Conservation (phyloP, 1,284 basidiomycete species). For the Apiotrichum mycotoxinovorans region DNA sequence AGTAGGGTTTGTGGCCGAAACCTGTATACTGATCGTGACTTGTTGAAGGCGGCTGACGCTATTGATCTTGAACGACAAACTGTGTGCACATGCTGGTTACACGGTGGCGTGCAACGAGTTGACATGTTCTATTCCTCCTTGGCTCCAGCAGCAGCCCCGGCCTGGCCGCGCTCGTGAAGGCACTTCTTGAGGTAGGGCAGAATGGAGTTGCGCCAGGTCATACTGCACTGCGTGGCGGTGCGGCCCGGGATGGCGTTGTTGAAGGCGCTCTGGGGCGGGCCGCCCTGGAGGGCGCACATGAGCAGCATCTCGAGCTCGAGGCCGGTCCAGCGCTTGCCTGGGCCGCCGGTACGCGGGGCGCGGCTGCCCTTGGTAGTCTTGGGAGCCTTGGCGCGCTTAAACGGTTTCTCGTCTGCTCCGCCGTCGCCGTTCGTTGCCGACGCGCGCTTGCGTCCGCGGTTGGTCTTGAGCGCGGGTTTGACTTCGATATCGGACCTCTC, state of each 20-base stretch:
- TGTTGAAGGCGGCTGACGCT: no score
- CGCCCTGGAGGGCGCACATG: not conserved
- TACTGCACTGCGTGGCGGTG: slow-evolving; percentile 7
- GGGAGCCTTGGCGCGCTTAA: no score
- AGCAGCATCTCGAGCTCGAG: not conserved
- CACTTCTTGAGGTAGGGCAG: not conserved
- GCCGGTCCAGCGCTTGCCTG: not conserved
- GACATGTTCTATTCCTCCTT: no score
- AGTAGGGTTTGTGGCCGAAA: no score
- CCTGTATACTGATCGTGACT: no score
- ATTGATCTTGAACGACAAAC: no score
- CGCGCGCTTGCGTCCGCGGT: no score
- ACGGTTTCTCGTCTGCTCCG: no score
- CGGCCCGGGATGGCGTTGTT: slow-evolving; percentile 7
- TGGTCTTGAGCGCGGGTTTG: no score
- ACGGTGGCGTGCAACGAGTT: no score
- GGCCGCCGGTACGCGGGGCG: not conserved
- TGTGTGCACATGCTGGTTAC: no score
- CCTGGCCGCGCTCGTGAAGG: not conserved
- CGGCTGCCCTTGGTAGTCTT: not conserved
- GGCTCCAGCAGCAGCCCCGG: not conserved
- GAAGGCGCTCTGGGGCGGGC: not conserved
- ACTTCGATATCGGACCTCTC: not conserved
- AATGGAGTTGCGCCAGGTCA: slow-evolving; percentile 12
- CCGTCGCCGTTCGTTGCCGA: no score